Conservation (phyloP, 495 filamentous ascomycete genomes). For the Talaromyces ruber region DNA sequence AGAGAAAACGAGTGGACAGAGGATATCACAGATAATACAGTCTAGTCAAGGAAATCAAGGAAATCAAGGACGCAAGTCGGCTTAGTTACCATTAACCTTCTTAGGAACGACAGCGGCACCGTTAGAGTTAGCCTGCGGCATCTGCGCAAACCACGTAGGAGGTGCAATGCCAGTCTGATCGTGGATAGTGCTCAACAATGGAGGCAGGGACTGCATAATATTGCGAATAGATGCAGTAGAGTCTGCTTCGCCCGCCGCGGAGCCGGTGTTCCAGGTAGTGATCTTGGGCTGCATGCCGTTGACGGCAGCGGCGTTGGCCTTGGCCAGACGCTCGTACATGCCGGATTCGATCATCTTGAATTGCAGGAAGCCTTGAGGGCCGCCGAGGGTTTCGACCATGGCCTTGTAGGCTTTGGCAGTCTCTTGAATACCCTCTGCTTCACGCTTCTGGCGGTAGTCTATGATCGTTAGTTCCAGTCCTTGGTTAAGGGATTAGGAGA, state of each 20-base stretch:
- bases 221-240: conserved; percentile 42
- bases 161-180: conserved; percentile 74
- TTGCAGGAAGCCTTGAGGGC: conserved; percentile 63
- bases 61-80: not conserved
- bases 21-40: not conserved
- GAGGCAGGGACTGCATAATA: conserved; percentile 70
- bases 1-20: not conserved
- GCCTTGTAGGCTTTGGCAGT: conserved; percentile 70
- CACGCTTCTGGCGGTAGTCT: conserved; percentile 52
- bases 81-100: conserved; percentile 5
- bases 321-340: conserved; percentile 30
- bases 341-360: conserved; percentile 50
- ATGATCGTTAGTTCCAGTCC: conserved; percentile 26
- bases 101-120: not conserved
- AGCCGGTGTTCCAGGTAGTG: conserved; percentile 71
- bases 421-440: conserved; percentile 64
- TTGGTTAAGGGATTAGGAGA: conserved; percentile 10
- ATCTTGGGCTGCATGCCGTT: conserved; percentile 79
- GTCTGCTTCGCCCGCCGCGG: conserved; percentile 24
- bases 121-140: conserved; percentile 19
- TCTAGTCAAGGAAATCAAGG: not conserved
- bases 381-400: conserved; percentile 62
- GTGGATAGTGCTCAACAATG: conserved; percentile 70
- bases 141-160: conserved; percentile 57
- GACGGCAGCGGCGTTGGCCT: conserved; percentile 52